phyloP scores from a whole-genome alignment of 2,329 filamentous ascomycete species.

The Neopestalotiopsis sp. region DNA sequence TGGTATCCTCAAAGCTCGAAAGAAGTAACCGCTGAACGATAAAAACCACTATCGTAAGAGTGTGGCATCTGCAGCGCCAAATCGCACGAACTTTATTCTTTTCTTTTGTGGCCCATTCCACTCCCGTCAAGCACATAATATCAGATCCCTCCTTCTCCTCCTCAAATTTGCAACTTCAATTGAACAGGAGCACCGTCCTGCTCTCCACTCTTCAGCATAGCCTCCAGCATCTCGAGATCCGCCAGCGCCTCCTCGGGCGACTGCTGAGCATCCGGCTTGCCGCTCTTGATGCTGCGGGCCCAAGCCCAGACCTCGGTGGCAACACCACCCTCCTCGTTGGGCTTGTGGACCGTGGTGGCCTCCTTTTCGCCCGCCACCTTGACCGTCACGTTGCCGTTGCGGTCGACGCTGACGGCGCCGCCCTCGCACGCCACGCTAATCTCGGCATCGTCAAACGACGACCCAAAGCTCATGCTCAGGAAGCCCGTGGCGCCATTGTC shows the following conservation, averaged over 20 bases:
- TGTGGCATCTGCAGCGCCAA: too few species aligned
- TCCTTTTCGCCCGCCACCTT: constrained; percentile 27
- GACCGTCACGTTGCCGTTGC: constrained; percentile 44
- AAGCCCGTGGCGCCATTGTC: constrained; percentile 60
- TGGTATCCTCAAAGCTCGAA: background rate
- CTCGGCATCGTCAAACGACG: constrained; percentile 56
- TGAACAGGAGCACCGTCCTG: constrained; percentile 46
- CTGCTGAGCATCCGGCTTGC: constrained; percentile 55
- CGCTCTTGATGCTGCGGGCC: constrained; percentile 56
- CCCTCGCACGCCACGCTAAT: constrained; percentile 63
- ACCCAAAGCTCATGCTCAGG: constrained; percentile 62
- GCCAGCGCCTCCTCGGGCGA: constrained; percentile 61
- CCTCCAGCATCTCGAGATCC: constrained; percentile 64
- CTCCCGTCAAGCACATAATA: background rate
- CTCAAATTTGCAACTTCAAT: constrained; percentile 36
- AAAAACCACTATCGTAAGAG: background rate
- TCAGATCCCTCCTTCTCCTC: background rate
- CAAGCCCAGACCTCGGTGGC: constrained; percentile 65
- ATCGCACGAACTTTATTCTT: too few species aligned
- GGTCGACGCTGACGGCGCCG: constrained; percentile 55
- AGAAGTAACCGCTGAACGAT: background rate
- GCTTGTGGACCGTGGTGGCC: constrained; percentile 53
- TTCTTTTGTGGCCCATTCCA: too few species aligned
- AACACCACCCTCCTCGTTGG: constrained; percentile 49
- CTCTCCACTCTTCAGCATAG: constrained; percentile 54